Evolutionary conservation across 1,284 basidiomycete species (phyloP), one percentile per base, ranked within the genome.

Genomic region (Cronartium quercuum): DNA sequence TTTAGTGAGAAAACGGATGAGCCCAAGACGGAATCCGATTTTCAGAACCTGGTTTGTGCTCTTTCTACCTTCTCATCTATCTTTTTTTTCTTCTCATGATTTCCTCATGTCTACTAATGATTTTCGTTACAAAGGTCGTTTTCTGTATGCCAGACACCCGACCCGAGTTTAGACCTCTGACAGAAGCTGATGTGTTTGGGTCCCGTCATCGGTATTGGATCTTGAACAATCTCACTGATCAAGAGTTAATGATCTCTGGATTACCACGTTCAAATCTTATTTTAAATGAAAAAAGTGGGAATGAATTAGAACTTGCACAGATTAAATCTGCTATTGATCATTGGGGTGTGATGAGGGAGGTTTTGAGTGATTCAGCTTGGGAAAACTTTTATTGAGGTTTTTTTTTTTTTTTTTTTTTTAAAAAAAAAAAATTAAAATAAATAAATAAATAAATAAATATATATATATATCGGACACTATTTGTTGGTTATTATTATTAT

Each of bases 1-100:
- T 92, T 94, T 84, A 88, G 90, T 77, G 93, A 95, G 81, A 82
- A 84, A 18, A 38, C 44, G 38, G 67, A 60, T 12, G 3, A 29
- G 35, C 15, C 2, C 58, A 38, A 18, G 41, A 47, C 42, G 4
- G 69, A 65, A 18, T 58, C 40, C 7, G 61, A 57, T 40, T 77
- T 51, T 35, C 21, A 62, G 18, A 79, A 79, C 76, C 35, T 79
- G 37, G 78, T 79, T 57, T 18, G 78, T 40, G 55, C 76, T 21
- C 66, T 44, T 35, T 6, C 57, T 76, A 15, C 40, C 37, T 65
- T n/a, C 0, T 5, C 34, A 35, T 29, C 29, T 60, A 15, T 40
- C 29, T 58, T 37, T 68, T 5, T 47, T 34, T 37, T 24, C 44
- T 6, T 47, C 44, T 18, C 21, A 21, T 71, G 10, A 41, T 5